Base-by-base conservation (phyloP, 1,139 yeast genomes). In the Chernovozyma aurita region DNA sequence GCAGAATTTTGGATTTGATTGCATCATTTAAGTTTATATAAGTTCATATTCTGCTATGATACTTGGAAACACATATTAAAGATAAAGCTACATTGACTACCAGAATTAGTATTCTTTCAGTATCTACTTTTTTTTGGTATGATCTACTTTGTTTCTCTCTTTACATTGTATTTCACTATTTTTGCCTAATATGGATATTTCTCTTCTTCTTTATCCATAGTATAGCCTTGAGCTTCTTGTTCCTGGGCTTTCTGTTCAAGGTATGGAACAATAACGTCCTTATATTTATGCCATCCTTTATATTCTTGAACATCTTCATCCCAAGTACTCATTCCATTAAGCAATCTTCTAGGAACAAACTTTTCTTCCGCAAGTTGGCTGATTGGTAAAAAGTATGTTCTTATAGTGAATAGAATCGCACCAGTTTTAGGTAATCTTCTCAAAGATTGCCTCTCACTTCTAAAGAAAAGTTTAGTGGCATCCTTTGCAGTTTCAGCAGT, bases 391-490 rank as follows among this genome's bases (percentile, higher is more conserved):
- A 80, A 78, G 48, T 80, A 80, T 1, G 85, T 80, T 45, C 85
- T 61, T 33, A 81, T 67, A 11, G 85, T 78, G 54, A 81, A 81
- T 2, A 76, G 61, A 17, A 78, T 65, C 2, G 82, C 83, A 7
- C 80, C 76, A 2, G 78, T 57, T 37, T 67, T 65, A 7, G 90
- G 87, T 41, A 83, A 61, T 49, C 85, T 70, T 40, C 88, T 71
- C 40, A 83, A 63, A 33, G 84, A 71, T 53, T 83, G 92, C 46
- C 87, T 65, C 52, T 81, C 88, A 32, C 83, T 76, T 48, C 88
- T 64, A 53, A 72, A 78, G 54, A 67, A 74, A 28, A 79, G 55
- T 42, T 69, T 65, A 14, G 57, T 58, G 6, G 76, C 53, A 30
- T 63, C 67, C 1, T 50, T 53, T 2, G 83, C 82, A 11, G 59